Evolutionary conservation across 495 filamentous ascomycete genomes (phyloP).

Genomic region (Emericellopsis terricola): DNA sequence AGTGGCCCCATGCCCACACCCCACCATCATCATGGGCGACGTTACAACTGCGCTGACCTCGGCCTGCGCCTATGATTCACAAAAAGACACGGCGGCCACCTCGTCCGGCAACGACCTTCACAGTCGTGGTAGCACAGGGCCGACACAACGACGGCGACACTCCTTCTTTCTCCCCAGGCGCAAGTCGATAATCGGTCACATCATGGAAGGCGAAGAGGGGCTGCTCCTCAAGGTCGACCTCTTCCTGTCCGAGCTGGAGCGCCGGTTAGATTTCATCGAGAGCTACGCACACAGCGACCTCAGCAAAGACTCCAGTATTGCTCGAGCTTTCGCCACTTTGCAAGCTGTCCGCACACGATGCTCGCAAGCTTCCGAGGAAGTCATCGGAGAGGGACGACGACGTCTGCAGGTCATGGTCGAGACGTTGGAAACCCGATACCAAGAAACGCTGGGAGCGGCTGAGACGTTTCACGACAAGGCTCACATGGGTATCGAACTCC

Average conservation of each 20-base stretch:
- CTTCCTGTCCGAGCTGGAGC: constrained; percentile 75
- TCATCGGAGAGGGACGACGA: constrained; percentile 72
- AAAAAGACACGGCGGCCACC: not conserved
- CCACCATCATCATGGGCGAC: not conserved
- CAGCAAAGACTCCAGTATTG: constrained; percentile 65
- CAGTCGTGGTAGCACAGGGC: constrained; percentile 12
- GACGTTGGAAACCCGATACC: constrained; percentile 79
- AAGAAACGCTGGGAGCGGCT: constrained; percentile 69
- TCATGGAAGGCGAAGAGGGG: constrained; percentile 42
- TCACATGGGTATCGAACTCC: constrained; percentile 64
- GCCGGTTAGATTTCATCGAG: constrained; percentile 75
- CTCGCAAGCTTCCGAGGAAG: constrained; percentile 74
- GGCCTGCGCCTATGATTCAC: not conserved
- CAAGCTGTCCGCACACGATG: constrained; percentile 79
- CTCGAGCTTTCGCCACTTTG: constrained; percentile 64
- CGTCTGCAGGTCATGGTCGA: constrained; percentile 81
- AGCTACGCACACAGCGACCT: constrained; percentile 70
- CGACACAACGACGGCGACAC: constrained; percentile 34
- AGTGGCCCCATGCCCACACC: no score
- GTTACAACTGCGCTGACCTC: constrained; percentile 2
- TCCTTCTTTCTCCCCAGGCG: constrained; percentile 43
- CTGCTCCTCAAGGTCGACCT: constrained; percentile 67
- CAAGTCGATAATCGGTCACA: constrained; percentile 46
- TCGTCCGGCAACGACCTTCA: constrained; percentile 6
- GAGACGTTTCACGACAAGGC: constrained; percentile 85